Evolutionary conservation across 331 rosid species (phyloP).

Genomic region (Quercus lobata): DNA sequence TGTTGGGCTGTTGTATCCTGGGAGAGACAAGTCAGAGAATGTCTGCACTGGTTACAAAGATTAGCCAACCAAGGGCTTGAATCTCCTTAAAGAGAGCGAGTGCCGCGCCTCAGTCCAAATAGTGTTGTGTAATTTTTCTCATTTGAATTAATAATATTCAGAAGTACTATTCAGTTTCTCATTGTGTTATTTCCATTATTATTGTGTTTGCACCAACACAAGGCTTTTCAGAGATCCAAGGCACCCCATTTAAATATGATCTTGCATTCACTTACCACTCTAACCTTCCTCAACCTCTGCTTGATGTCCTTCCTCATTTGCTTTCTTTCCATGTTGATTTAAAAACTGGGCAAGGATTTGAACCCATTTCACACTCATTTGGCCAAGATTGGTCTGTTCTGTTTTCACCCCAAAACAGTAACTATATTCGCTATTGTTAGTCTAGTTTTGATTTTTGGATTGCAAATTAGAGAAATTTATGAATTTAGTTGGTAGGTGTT

Average conservation of each 20-base stretch:
- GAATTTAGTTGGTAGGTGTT: not conserved
- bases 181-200: too few relatives aligned
- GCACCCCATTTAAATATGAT: slow-evolving; percentile 35
- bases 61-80: too few relatives aligned
- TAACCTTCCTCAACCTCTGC: slow-evolving; percentile 42
- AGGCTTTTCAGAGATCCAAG: slow-evolving; percentile 33
- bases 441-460: not conserved
- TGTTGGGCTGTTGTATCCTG: too few relatives aligned
- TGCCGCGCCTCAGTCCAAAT: too few relatives aligned
- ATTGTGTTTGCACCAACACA: too few relatives aligned
- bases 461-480: not conserved
- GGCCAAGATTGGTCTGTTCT: slow-evolving; percentile 63
- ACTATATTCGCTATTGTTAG: not conserved
- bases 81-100: too few relatives aligned
- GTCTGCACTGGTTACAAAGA: too few relatives aligned
- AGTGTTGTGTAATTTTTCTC: too few relatives aligned
- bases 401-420: not conserved
- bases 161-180: too few relatives aligned
- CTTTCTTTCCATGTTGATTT: slow-evolving; percentile 66
- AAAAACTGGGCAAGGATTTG: slow-evolving; percentile 67
- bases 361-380: slow-evolving; percentile 55
- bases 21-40: too few relatives aligned
- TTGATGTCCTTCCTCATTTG: slow-evolving; percentile 42
- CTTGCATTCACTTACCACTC: slow-evolving; percentile 71
- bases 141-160: too few relatives aligned